phyloP scores from a whole-genome alignment of 352 stramenopile genomes.

The Phytopythium kandeliae region DNA sequence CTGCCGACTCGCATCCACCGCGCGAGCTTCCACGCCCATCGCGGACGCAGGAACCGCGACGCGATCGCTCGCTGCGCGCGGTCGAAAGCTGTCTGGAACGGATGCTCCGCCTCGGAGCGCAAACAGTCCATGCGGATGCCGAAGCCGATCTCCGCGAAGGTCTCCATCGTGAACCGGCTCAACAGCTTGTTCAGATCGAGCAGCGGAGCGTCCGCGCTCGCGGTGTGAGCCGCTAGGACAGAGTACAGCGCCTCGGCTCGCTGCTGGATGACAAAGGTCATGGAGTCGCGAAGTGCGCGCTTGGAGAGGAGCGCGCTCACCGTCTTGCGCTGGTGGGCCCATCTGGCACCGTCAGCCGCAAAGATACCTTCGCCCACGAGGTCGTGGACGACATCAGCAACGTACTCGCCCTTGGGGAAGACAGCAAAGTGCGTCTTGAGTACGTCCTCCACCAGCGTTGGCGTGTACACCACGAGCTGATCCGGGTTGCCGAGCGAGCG shows the following conservation, averaged over 20 bases:
- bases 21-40: constrained; percentile 42
- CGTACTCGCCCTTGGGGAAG: constrained; percentile 54
- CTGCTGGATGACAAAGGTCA: constrained; percentile 33
- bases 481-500: constrained; percentile 23
- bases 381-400: constrained; percentile 25
- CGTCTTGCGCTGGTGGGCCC: constrained; percentile 48
- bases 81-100: constrained; percentile 51
- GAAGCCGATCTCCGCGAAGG: constrained; percentile 53
- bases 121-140: constrained; percentile 39
- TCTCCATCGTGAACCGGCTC: constrained; percentile 42
- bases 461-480: constrained; percentile 30
- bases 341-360: constrained; percentile 36
- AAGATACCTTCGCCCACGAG: constrained; percentile 54
- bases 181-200: constrained; percentile 38
- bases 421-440: constrained; percentile 63
- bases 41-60: constrained; percentile 25
- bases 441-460: constrained; percentile 40
- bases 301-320: constrained; percentile 48
- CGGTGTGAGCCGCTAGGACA: constrained; percentile 13
- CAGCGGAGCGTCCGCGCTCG: constrained; percentile 7
- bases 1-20: constrained; percentile 22
- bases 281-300: constrained; percentile 30
- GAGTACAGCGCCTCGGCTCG: constrained; percentile 24
- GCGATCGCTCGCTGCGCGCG: constrained; percentile 19
- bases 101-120: constrained; percentile 30